These are phyloP conservation scores for Borovskyia barvae DNA, from an alignment of 208 protist species.

Conservation along the genomic window DNA sequence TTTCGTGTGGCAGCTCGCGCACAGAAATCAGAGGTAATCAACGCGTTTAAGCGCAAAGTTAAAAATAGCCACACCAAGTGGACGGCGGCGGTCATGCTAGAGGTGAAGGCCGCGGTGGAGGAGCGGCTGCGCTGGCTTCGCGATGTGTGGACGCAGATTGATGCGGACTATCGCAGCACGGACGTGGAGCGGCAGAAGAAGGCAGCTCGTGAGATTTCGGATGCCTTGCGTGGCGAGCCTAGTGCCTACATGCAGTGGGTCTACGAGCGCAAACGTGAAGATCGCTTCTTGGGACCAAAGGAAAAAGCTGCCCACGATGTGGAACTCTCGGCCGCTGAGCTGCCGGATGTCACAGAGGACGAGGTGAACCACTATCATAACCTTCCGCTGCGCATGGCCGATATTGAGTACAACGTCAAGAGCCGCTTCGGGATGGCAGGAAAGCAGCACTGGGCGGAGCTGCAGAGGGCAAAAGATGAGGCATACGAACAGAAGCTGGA, in stretches of 20 bases:
- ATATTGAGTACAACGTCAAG: constrained; percentile 74
- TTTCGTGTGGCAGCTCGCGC: constrained; percentile 50
- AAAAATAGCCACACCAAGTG: constrained; percentile 56
- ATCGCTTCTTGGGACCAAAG: constrained; percentile 65
- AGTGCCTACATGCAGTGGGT: constrained; percentile 87
- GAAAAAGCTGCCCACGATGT: constrained; percentile 31
- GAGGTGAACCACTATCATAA: constrained; percentile 79
- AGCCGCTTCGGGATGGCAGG: constrained; percentile 73
- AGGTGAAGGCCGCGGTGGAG: constrained; percentile 62
- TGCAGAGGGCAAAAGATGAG: constrained; percentile 83
- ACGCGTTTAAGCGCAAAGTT: constrained; percentile 76
- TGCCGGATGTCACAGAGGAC: constrained; percentile 76
- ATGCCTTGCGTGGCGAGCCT: constrained; percentile 69
- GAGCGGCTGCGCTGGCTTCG: constrained; percentile 73
- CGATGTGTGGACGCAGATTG: constrained; percentile 87
- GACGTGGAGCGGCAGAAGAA: constrained; percentile 54
- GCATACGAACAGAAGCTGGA: constrained; percentile 78
- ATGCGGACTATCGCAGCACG: constrained; percentile 83
- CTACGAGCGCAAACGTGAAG: constrained; percentile 70
- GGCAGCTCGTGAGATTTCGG: constrained; percentile 73
- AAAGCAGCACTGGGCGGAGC: constrained; percentile 81
- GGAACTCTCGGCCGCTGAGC: constrained; percentile 47
- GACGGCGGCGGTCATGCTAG: constrained; percentile 55
- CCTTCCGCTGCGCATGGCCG: constrained; percentile 63
- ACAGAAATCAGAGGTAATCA: constrained; percentile 79